phyloP scores from a whole-genome alignment of 2,329 filamentous ascomycete species.

The Parasarocladium wereldwijsianum region DNA sequence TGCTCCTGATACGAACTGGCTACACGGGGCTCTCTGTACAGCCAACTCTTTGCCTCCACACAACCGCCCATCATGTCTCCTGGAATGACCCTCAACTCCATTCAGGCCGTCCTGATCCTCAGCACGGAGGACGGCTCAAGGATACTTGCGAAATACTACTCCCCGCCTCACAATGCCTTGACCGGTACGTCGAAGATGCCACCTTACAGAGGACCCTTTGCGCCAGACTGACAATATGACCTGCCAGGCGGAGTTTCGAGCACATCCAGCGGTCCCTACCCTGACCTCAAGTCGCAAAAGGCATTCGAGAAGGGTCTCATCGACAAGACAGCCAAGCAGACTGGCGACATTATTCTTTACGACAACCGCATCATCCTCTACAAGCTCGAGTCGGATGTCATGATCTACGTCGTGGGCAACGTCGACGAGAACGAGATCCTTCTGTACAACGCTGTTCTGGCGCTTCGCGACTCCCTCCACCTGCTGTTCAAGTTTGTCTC shows the following conservation, averaged over 20 bases:
- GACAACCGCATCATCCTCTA: constrained; percentile 94
- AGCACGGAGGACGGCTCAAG: constrained; percentile 77
- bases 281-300: constrained; percentile 85
- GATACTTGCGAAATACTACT: constrained; percentile 91
- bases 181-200: constrained; percentile 14
- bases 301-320: constrained; percentile 91
- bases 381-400: constrained; percentile 95
- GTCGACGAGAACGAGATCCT: constrained; percentile 94
- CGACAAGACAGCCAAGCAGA: constrained; percentile 93
- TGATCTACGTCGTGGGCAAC: constrained; percentile 84
- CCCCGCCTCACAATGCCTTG: constrained; percentile 37
- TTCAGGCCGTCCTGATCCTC: constrained; percentile 66
- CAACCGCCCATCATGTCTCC: constrained; percentile 43
- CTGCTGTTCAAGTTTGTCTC: constrained; percentile 71
- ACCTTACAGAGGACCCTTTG: constrained; percentile 7
- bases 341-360: constrained; percentile 90
- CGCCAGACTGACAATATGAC: constrained; percentile 15
- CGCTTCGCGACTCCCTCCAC: constrained; percentile 78
- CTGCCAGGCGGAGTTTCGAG: constrained; percentile 25
- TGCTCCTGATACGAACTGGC: background rate
- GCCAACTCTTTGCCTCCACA: background rate
- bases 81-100: constrained; percentile 60
- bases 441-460: constrained; percentile 85
- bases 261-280: constrained; percentile 59
- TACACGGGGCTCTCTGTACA: background rate